Evolutionary conservation across 768 basidiomycete genomes (phyloP).

Genomic region (Mrakia blollopis): DNA sequence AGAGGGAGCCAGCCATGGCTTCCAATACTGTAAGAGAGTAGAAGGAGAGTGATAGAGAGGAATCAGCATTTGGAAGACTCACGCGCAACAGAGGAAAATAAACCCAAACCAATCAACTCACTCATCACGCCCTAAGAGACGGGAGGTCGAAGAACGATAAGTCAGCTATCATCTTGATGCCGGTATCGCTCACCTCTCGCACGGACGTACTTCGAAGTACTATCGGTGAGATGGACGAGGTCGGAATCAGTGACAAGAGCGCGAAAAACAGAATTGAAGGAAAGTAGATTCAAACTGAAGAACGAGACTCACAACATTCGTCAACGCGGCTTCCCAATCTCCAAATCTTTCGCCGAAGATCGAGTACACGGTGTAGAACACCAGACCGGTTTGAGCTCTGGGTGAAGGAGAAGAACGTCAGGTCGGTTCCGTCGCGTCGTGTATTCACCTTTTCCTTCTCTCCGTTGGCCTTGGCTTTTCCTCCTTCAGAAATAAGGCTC

Average conservation of each 20-base stretch:
- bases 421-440: neutral
- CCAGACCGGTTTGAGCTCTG: neutral
- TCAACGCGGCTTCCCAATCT: neutral
- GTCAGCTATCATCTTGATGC: neutral
- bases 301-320: slow-evolving; percentile 1
- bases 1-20: neutral
- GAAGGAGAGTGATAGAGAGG: neutral
- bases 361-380: neutral
- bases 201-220: neutral
- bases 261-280: too few relatives aligned
- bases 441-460: neutral
- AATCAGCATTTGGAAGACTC: neutral
- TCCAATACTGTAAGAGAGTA: neutral
- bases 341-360: neutral
- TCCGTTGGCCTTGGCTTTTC: neutral
- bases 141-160: neutral
- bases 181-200: too few relatives aligned
- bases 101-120: neutral
- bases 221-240: neutral
- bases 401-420: neutral
- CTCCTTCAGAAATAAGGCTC: neutral
- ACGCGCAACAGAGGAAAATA: neutral
- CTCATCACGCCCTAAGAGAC: neutral
- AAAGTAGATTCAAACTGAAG: too few relatives aligned
- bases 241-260: neutral